These are phyloP conservation scores for Colletotrichum eleusines DNA, from an alignment of 2,329 filamentous ascomycete genomes.

Conservation along the genomic window DNA sequence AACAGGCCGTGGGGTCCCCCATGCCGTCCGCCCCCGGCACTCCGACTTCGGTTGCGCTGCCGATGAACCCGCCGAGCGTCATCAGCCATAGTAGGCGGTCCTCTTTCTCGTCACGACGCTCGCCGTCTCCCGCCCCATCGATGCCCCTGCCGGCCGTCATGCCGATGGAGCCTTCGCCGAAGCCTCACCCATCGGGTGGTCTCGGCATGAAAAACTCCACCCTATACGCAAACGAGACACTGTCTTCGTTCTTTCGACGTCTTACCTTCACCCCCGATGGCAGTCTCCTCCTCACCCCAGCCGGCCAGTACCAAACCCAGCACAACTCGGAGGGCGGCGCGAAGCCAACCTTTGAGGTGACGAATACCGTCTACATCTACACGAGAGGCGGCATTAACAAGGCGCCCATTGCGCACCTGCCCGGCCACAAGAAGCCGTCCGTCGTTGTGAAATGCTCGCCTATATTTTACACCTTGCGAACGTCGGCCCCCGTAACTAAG, in stretches of 20 bases:
- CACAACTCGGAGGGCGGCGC: conserved; percentile 73
- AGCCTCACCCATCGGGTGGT: conserved; percentile 71
- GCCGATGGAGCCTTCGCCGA: conserved; percentile 90
- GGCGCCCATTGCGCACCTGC: conserved; percentile 92
- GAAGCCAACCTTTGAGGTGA: conserved; percentile 85
- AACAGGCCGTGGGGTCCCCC: conserved; percentile 78
- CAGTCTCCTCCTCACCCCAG: conserved; percentile 91
- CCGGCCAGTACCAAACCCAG: conserved; percentile 92
- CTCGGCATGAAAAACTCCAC: conserved; percentile 84
- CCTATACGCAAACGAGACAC: conserved; percentile 95
- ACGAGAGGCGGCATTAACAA: conserved; percentile 97
- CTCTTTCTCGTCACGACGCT: conserved; percentile 89
- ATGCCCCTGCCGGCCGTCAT: conserved; percentile 95
- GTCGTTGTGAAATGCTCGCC: conserved; percentile 96
- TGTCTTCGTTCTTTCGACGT: conserved; percentile 96
- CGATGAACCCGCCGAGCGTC: conserved; percentile 94
- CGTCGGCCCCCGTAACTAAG: conserved; percentile 76
- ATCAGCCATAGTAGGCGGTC: conserved; percentile 75
- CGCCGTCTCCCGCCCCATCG: conserved; percentile 92
- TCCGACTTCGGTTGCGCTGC: conserved; percentile 87
- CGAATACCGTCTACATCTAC: conserved; percentile 98
- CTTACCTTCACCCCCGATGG: conserved; percentile 96
- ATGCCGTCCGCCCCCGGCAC: conserved; percentile 93
- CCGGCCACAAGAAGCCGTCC: conserved; percentile 97
- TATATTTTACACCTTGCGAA: conserved; percentile 84